phyloP scores from a whole-genome alignment of 345 rosid species.

The Citrus trifoliata region DNA sequence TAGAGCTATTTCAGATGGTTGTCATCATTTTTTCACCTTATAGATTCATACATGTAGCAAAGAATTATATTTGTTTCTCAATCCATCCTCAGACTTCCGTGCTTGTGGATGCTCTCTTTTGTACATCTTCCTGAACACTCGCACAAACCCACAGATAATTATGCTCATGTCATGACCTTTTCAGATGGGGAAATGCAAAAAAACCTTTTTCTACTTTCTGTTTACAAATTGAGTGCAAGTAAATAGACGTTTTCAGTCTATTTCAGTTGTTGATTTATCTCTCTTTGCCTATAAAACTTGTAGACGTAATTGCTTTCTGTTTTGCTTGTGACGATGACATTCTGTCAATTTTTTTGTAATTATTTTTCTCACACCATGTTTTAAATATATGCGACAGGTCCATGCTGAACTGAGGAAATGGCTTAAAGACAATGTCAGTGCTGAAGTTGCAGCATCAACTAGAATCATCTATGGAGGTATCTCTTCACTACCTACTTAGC shows the following conservation, averaged over 20 bases:
- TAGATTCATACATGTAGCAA: not conserved
- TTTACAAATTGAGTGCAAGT: not conserved
- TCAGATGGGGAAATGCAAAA: not conserved
- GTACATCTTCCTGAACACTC: not conserved
- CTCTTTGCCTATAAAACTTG: not conserved
- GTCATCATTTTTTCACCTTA: not conserved
- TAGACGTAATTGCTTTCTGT: not conserved
- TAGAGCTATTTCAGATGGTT: not conserved
- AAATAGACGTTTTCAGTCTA: not conserved
- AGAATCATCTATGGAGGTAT: slow-evolving; percentile 82
- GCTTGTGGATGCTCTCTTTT: not conserved
- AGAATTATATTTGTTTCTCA: not conserved
- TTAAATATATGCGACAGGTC: slow-evolving; percentile 32
- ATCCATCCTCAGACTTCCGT: not conserved
- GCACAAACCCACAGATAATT: not conserved
- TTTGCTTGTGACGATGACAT: not conserved
- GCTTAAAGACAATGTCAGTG: slow-evolving; percentile 51
- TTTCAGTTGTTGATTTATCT: not conserved
- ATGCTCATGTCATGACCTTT: not conserved
- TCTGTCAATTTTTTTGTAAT: not conserved
- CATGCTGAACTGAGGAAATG: slow-evolving; percentile 67
- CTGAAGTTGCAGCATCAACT: slow-evolving; percentile 53
- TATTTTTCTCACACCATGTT: not conserved
- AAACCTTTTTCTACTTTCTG: not conserved
- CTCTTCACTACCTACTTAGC: not conserved